These are phyloP conservation scores for Sugiyamaella marilandica DNA, from an alignment of 805 yeast genomes.

Conservation along the genomic window DNA sequence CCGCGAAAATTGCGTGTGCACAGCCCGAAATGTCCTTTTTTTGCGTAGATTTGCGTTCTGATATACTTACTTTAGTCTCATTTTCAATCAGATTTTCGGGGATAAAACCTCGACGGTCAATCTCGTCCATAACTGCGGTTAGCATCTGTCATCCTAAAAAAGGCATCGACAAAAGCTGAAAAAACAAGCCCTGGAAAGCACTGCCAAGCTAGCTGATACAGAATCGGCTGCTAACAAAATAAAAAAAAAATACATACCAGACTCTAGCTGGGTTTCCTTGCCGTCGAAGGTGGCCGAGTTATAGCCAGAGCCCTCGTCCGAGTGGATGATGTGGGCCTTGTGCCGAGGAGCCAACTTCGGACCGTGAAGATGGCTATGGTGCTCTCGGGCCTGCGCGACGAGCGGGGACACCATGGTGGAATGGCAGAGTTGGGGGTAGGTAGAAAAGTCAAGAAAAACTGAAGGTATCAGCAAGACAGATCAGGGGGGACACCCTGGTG, in stretches of 20 bases:
- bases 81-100: conserved; percentile 81
- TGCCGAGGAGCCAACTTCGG: conserved; percentile 26
- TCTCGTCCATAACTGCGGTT: conserved; percentile 61
- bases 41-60: no score
- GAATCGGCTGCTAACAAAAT: not conserved
- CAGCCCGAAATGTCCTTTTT: not conserved
- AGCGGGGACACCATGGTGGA: conserved; percentile 7
- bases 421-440: not conserved
- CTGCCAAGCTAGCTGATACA: no score
- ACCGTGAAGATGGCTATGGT: conserved; percentile 4
- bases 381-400: not conserved
- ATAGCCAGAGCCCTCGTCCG: conserved; percentile 49
- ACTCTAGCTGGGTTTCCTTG: conserved; percentile 72
- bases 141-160: not conserved
- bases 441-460: not conserved
- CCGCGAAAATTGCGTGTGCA: not conserved
- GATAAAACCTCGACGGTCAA: conserved; percentile 81
- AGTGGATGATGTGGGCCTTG: conserved; percentile 23
- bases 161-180: not conserved
- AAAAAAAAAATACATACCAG: conserved; percentile 21
- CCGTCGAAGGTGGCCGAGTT: conserved; percentile 71
- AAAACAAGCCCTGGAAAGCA: no score
- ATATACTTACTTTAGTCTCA: conserved; percentile 51
- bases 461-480: not conserved
- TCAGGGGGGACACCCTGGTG: not conserved